Conservation (phyloP, 495 filamentous ascomycete species). For the Penicillium paradoxum region DNA sequence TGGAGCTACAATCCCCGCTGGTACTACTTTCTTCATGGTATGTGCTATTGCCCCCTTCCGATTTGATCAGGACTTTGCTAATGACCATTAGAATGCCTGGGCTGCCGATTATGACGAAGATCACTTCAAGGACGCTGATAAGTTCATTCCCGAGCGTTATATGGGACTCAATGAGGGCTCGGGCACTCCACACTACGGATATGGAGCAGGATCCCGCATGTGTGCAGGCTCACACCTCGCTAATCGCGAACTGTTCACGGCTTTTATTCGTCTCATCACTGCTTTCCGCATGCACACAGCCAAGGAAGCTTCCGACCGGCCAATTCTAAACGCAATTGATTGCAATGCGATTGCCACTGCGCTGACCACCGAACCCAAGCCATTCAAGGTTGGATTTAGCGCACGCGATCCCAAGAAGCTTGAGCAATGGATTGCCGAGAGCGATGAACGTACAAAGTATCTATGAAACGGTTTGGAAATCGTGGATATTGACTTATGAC, state of each 20-base stretch:
- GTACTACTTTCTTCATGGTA: conserved; percentile 65
- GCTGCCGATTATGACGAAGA: conserved; percentile 63
- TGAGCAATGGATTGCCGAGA: conserved; percentile 49
- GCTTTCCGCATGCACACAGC: conserved; percentile 54
- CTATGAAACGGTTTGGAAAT: conserved; percentile 23
- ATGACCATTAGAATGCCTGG: conserved; percentile 52
- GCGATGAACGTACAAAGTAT: conserved; percentile 55
- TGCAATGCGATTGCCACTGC: conserved; percentile 60
- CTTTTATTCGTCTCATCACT: conserved; percentile 61
- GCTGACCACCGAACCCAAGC: conserved; percentile 66
- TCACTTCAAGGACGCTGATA: conserved; percentile 56
- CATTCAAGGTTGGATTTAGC: conserved; percentile 56
- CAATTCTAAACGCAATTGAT: conserved; percentile 56
- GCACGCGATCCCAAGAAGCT: conserved; percentile 41
- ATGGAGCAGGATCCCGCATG: conserved; percentile 67
- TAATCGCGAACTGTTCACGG: conserved; percentile 63
- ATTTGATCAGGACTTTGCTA: conserved; percentile 1
- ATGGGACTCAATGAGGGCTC: conserved; percentile 50
- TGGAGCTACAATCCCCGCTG: conserved; percentile 54
- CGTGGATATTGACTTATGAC: too few species aligned
- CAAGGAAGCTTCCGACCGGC: conserved; percentile 37
- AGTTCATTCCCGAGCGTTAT: conserved; percentile 62
- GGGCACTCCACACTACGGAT: conserved; percentile 66
- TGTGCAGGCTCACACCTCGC: conserved; percentile 67
- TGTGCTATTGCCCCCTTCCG: neutral